These are phyloP conservation scores for Calocybe gangraenosa DNA, from an alignment of 768 basidiomycete genomes.

Conservation along the genomic window DNA sequence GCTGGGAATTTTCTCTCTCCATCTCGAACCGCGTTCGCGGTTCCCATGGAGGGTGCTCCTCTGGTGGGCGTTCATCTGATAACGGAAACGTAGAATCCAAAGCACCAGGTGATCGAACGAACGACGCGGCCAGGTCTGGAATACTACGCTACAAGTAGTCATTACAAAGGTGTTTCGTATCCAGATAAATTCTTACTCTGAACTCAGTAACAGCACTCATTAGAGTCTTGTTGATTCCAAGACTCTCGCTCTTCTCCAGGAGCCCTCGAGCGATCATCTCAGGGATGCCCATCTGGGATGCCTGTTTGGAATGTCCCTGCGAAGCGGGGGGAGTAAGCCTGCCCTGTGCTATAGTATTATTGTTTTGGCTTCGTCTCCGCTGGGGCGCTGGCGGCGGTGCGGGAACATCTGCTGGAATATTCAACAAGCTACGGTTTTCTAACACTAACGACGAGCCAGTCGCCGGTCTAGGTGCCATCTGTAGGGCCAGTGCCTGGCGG, in stretches of 20 bases:
- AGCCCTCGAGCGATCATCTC: constrained; percentile 72
- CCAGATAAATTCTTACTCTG: constrained; percentile 42
- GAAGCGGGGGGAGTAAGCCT: constrained; percentile 8
- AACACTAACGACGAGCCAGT: constrained; percentile 75
- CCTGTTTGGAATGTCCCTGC: constrained; percentile 34
- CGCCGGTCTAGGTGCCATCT: constrained; percentile 67
- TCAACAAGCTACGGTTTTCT: constrained; percentile 78
- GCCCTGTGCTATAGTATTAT: constrained; percentile 13
- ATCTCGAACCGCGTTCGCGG: constrained; percentile 66
- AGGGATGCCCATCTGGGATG: constrained; percentile 50
- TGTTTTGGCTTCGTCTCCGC: constrained; percentile 31
- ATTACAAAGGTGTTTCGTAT: not conserved
- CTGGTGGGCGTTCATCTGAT: constrained; percentile 49
- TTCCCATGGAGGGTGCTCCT: constrained; percentile 68
- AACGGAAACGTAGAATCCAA: constrained; percentile 56
- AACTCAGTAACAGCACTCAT: constrained; percentile 78
- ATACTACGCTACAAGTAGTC: constrained; percentile 61
- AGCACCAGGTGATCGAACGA: constrained; percentile 53
- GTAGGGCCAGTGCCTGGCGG: constrained; percentile 77
- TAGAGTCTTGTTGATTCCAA: constrained; percentile 82
- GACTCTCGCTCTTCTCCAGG: constrained; percentile 69
- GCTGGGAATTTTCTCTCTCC: constrained; percentile 54
- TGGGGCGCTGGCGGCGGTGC: constrained; percentile 34
- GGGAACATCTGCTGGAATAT: constrained; percentile 66
- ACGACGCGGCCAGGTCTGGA: constrained; percentile 72